Evolutionary conservation across 179 eudicot species (phyloP), one percentile per base, ranked within the genome.

Genomic region (Beta corolliflora): DNA sequence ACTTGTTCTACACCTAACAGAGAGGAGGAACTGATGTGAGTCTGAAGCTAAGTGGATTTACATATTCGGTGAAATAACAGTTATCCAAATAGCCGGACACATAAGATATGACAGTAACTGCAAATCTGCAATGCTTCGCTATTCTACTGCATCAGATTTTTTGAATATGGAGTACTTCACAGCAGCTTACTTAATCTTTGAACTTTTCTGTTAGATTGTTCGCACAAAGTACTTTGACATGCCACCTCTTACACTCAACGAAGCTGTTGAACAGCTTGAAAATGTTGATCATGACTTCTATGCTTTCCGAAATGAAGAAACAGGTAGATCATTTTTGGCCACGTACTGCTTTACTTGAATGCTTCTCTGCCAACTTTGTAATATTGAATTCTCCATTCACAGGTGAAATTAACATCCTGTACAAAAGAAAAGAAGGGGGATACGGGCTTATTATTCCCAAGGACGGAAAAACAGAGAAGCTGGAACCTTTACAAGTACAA

Each of bases 201-300:
- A 23, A 67, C 48, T 11, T 77, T 71, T 2, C 15, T 21, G 13
- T 64, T 93, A 95, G 98, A 84, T 95, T 83, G 97, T 95, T 48
- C 92, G 98, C 15, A 91, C 92, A 48, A 93, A 95, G 85, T 87
- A 88, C 90, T 95, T 93, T 78, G 94, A 93, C 41, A 93, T 95
- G 93, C 95, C 95, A 13, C 98, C 98, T 12, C 84, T 95, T 84
- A 92, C 95, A 29, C 88, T 95, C 14, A 58, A 81, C 9, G 98
- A 95, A 86, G 98, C 98, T 52, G 82, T 93, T 66, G 94, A 90
- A 83, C 98, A 93, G 92, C 90, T 93, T 67, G 98, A 93, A 77
- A 89, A 88, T 78, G 91, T 95, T 36, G 92, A 91, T 81, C 98
- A 93, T 54, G 94, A 91, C 86, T 95, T 95, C 87, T 95, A 91